Percentiles rank a stretch among this genome's conserved stretches.
phyloP scores from a whole-genome alignment of 306 rosid genomes.

The Prunus dulcis region DNA sequence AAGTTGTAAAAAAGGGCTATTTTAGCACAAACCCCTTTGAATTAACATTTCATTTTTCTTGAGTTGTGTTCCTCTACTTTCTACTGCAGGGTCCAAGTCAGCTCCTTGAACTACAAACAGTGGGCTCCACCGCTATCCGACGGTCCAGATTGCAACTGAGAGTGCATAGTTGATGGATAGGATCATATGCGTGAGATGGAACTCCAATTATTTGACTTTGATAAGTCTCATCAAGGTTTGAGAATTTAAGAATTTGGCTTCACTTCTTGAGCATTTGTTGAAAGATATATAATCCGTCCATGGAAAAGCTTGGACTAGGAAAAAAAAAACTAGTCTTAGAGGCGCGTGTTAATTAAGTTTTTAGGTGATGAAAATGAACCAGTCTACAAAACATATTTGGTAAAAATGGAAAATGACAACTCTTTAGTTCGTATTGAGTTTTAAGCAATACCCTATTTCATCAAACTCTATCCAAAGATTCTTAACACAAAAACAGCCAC shows the following conservation, averaged over 20 bases:
- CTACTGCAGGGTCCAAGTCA: slow-evolving; percentile 44
- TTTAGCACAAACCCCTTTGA: slow-evolving; percentile 13
- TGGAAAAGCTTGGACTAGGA: no score
- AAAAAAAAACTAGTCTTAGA: not conserved
- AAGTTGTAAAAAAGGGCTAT: no score
- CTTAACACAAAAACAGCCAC: slow-evolving; percentile 26
- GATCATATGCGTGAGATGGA: not conserved
- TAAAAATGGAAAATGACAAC: slow-evolving; percentile 8
- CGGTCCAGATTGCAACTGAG: slow-evolving; percentile 34
- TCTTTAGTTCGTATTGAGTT: slow-evolving; percentile 29
- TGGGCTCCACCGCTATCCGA: slow-evolving; percentile 20
- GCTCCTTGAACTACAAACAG: slow-evolving; percentile 28
- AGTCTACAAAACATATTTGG: slow-evolving; percentile 7
- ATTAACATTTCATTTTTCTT: slow-evolving; percentile 28
- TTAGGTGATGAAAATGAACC: slow-evolving; percentile 12
- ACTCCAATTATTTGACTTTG: slow-evolving; percentile 34
- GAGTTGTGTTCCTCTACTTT: slow-evolving; percentile 18
- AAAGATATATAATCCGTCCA: not conserved
- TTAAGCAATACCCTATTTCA: slow-evolving; percentile 29
- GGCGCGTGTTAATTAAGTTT: not conserved
- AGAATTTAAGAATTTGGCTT: not conserved
- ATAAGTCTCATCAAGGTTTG: slow-evolving; percentile 28
- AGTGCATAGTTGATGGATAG: slow-evolving; percentile 22
- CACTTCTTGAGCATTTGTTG: slow-evolving; percentile 6
- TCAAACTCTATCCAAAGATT: slow-evolving; percentile 24